Percentiles rank a stretch among this genome's conserved stretches.
These are phyloP conservation scores for Colletotrichum chlorophyti DNA, from an alignment of 2,329 filamentous ascomycete species.

Conservation along the genomic window DNA sequence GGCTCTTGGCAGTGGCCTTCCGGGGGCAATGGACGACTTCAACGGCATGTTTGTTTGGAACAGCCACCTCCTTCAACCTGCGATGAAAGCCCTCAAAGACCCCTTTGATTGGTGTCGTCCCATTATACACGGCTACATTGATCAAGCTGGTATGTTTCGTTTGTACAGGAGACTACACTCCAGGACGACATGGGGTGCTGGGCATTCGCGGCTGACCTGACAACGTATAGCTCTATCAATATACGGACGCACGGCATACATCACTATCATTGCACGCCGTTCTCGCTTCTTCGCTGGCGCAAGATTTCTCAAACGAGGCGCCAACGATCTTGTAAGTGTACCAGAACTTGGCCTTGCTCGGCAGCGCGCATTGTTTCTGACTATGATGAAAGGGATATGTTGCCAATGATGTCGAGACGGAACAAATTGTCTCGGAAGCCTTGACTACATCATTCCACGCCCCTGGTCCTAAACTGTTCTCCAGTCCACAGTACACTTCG, in stretches of 20 bases:
- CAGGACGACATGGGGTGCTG: no score
- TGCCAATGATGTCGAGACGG: constrained; percentile 97
- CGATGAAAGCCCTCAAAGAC: constrained; percentile 72
- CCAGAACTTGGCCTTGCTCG: background rate
- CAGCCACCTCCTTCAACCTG: constrained; percentile 83
- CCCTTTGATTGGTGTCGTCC: constrained; percentile 96
- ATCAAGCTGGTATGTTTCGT: constrained; percentile 71
- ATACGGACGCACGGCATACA: constrained; percentile 87
- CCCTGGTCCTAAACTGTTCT: constrained; percentile 83
- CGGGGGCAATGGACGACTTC: constrained; percentile 63
- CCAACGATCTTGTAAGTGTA: constrained; percentile 75
- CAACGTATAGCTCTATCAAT: constrained; percentile 70
- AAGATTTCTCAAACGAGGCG: constrained; percentile 90
- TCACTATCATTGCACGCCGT: constrained; percentile 90
- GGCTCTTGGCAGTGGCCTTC: constrained; percentile 69
- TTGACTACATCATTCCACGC: constrained; percentile 95
- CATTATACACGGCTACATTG: constrained; percentile 94
- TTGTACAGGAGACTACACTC: no score
- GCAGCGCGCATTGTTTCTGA: background rate
- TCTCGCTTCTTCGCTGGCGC: constrained; percentile 95
- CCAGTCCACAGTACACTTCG: constrained; percentile 91
- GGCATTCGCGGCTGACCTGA: no score
- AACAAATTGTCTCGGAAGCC: constrained; percentile 96
- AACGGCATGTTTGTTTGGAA: constrained; percentile 99
- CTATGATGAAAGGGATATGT: constrained; percentile 76